Evolutionary conservation across 176 grass and related monocot species (phyloP), one percentile per base, ranked within the genome.

Genomic region (Oropetium thomaeum): DNA sequence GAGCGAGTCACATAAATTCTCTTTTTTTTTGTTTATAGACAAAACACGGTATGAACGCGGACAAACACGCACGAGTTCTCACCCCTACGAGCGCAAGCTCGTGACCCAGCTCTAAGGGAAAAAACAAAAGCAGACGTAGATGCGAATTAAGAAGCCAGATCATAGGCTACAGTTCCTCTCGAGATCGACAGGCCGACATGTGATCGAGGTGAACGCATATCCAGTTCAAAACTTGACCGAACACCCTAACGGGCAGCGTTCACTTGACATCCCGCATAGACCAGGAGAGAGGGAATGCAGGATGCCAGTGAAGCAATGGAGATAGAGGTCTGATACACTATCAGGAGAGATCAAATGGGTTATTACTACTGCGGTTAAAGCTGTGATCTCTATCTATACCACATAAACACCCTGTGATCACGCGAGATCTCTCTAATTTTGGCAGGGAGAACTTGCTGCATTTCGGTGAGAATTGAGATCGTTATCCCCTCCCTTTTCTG

Each of bases 381-480:
- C 58, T 17, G 31, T 65, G 63, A 86, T 75, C 61, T 85, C 62
- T 19, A 37, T 37, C 35, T 37, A 7, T 16, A 67, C 52, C 77
- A 69, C 77, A 78, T 87, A 78, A 78, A 67, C 43, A 35, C 26
- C 74, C 62, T 60, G 59, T 78, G 39, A 87, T 87, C 79, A 51
- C 60, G 59, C 73, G 5, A 1, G 19, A 82, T 82, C 73, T 82
- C 73, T 73, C 55, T 58, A 60, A 60, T 59, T 58, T 77, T 82
- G 31, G 85, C 32, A 87, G 63, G 63, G 67, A 59, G 25, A 71
- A 77, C 59, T 82, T 65, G 48, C 40, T 58, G 30, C 22, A 39
- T 69, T 59, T 2, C 10, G 30, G 11, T 61, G 20, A 40, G 64
- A 77, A 82, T 82, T 19, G 70, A 19, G 35, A 34, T 90, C n/a